phyloP scores from a whole-genome alignment of 1,284 basidiomycete genomes.

The Salmacisia buchloeana region DNA sequence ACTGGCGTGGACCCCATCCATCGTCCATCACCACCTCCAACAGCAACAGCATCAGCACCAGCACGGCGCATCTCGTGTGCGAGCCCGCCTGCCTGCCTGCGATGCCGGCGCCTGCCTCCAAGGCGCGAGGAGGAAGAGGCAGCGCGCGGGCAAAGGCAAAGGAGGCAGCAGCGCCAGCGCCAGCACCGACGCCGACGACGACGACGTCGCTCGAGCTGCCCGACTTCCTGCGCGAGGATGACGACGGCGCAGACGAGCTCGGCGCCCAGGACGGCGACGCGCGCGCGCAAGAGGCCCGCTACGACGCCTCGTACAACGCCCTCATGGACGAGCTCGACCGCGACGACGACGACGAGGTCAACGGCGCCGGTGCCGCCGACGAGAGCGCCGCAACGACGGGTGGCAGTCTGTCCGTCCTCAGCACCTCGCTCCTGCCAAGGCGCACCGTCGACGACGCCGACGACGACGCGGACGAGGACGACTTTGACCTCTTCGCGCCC shows the following conservation, averaged over 20 bases:
- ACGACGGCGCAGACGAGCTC: not conserved
- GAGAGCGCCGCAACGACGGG: not conserved
- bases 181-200: not conserved
- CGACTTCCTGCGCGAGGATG: conserved; percentile 2
- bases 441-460: not conserved
- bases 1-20: no score
- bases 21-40: no score
- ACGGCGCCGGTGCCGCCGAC: not conserved
- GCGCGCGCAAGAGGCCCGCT: not conserved
- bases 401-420: not conserved
- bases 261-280: not conserved
- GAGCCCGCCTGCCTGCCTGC: not conserved
- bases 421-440: not conserved
- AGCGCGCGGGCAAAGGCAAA: not conserved
- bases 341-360: conserved; percentile 1
- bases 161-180: not conserved
- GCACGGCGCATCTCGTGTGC: not conserved
- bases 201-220: not conserved
- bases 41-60: no score
- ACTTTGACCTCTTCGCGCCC: conserved; percentile 1
- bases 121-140: no score
- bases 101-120: not conserved
- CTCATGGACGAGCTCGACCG: conserved; percentile 7
- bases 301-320: conserved; percentile 3
- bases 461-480: not conserved